Conservation (phyloP, 116 monocot genomes). For the Dioscorea cayenensis region DNA sequence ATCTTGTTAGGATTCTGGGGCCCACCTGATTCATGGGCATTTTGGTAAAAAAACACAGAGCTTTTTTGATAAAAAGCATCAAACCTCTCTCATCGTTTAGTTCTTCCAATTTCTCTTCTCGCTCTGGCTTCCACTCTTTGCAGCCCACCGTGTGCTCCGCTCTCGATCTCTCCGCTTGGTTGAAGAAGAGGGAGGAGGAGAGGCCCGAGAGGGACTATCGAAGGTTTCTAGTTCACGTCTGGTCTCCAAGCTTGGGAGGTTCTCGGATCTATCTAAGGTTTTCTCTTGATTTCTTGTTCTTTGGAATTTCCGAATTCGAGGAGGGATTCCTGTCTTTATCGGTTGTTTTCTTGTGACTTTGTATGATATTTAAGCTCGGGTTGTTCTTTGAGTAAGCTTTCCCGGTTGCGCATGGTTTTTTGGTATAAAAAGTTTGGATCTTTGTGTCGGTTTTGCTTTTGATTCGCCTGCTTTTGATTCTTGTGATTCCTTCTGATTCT, state of each 20-base stretch:
- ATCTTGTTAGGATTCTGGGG: no score
- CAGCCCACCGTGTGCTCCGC: not conserved
- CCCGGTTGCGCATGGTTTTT: not conserved
- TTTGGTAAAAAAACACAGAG: no score
- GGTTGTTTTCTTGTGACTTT: not conserved
- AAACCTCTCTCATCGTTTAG: not conserved
- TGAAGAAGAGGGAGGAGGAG: not conserved
- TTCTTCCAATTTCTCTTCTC: not conserved
- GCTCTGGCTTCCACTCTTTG: not conserved
- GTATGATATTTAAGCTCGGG: not conserved
- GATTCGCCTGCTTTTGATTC: not conserved
- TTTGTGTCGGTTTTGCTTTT: not conserved
- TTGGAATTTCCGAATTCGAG: not conserved
- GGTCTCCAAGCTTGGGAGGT: not conserved
- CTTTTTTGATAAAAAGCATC: not conserved
- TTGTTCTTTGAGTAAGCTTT: not conserved
- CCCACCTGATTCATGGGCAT: no score
- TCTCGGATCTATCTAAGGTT: not conserved
- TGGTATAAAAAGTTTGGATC: not conserved
- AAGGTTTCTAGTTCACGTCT: not conserved
- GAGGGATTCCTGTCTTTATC: not conserved
- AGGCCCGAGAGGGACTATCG: not conserved
- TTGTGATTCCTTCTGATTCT: not conserved
- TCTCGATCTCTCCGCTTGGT: not conserved
- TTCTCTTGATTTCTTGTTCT: not conserved